Evolutionary conservation across 2,329 filamentous ascomycete species (phyloP).

Genomic region (Cladosporium austrohemisphaericum): DNA sequence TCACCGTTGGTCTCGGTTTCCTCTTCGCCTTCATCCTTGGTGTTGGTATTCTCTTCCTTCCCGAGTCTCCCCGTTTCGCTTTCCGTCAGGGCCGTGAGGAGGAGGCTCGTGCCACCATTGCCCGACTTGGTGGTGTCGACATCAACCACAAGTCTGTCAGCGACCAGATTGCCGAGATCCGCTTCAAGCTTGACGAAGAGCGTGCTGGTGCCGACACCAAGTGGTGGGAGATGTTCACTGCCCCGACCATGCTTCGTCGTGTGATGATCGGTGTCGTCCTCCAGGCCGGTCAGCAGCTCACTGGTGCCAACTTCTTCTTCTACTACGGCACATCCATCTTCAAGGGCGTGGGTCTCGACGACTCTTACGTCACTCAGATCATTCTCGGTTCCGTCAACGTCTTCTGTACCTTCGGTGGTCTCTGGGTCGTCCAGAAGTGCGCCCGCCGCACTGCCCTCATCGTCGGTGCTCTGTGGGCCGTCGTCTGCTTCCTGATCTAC

Average conservation of each 20-base stretch:
- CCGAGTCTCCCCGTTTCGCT: constrained; percentile 31
- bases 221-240: constrained; percentile 31
- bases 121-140: constrained; percentile 27
- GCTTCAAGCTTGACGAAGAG: constrained; percentile 32
- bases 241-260: constrained; percentile 30
- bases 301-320: constrained; percentile 42
- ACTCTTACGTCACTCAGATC: constrained; percentile 46
- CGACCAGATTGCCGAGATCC: constrained; percentile 29
- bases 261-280: constrained; percentile 31
- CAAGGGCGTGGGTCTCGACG: constrained; percentile 32
- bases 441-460: constrained; percentile 47
- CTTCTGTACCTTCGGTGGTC: constrained; percentile 44
- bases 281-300: constrained; percentile 33
- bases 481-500: constrained; percentile 61
- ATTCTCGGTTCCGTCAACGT: constrained; percentile 50
- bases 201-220: constrained; percentile 21
- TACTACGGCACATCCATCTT: constrained; percentile 42
- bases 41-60: constrained; percentile 32
- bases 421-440: constrained; percentile 48
- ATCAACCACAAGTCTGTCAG: constrained; percentile 26
- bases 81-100: constrained; percentile 31
- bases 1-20: constrained; percentile 32
- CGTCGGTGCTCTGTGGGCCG: constrained; percentile 40
- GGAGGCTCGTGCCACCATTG: constrained; percentile 30
- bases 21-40: constrained; percentile 33